A percentile compares a stretch with the other conserved stretches of the same genome.
phyloP scores from a whole-genome alignment of 1,284 basidiomycete species.

The Ceratobasidium sp. region DNA sequence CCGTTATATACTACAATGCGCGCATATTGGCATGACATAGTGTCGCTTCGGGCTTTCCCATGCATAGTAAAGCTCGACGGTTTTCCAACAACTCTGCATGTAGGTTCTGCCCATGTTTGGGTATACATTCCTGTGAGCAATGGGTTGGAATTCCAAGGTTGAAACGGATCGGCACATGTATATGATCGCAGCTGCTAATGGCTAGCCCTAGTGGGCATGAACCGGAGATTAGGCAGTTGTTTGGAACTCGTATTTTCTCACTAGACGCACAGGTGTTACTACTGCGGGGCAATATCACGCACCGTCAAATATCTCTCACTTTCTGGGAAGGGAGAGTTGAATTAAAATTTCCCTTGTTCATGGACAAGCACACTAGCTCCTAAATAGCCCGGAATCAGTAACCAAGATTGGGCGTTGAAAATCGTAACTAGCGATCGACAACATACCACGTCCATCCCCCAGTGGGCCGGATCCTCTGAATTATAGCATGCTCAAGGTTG shows the following conservation, averaged over 20 bases:
- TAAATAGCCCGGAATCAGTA: not conserved
- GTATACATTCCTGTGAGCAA: not conserved
- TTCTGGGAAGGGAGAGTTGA: not conserved
- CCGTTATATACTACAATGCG: not conserved
- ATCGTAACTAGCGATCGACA: not conserved
- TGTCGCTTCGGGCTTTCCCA: not conserved
- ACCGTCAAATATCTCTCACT: not conserved
- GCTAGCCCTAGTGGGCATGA: not conserved
- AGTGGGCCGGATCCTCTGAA: too few relatives aligned
- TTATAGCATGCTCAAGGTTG: too few relatives aligned
- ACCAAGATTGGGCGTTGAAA: not conserved
- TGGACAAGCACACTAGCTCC: not conserved
- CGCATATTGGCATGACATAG: not conserved
- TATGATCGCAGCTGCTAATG: not conserved
- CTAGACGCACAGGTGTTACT: too few relatives aligned
- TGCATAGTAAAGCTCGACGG: not conserved
- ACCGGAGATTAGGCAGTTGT: not conserved
- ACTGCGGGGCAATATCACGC: too few relatives aligned
- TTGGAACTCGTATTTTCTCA: too few relatives aligned
- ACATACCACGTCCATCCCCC: too few relatives aligned
- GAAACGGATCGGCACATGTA: not conserved
- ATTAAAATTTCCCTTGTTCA: not conserved
- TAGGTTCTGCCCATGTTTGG: not conserved
- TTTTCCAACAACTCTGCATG: too few relatives aligned
- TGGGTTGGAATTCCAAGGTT: not conserved